Evolutionary conservation across 2,329 filamentous ascomycete species (phyloP), one percentile per base, ranked within the genome.

Genomic region (Salinomyces thailandicus): DNA sequence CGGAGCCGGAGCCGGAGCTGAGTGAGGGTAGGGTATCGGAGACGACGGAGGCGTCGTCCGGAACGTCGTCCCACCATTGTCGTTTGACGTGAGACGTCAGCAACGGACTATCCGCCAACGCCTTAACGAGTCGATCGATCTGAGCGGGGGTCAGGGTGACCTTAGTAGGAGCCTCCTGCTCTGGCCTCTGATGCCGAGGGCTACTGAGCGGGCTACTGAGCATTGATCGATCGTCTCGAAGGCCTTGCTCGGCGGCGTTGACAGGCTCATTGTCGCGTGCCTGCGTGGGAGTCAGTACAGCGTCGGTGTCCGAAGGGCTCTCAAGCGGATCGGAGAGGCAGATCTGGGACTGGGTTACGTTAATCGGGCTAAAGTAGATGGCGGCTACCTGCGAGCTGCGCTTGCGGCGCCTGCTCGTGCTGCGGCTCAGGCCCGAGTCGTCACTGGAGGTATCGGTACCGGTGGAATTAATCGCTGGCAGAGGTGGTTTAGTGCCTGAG

Each of bases 351-450:
- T 28, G 39, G 8, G 43, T 47, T 5, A 46, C 44, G 26, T 51
- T 44, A 24, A 44, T 47, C 2, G 51, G 50, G 3, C 45, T 47
- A 32, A 54, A 54, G 37, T 51, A 54, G 8, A 54, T 47, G 7
- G 51, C 49, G 15, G 36, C 35, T 15, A 33, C 32, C 12, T 39
- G 29, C 5, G 33, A 37, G 5, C 38, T 18, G 8, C 36, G 33
- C 9, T 26, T 7, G 12, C n/a, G 9, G 12, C 33, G 8, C 13
- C n/a, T 24, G 18, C 18, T 26, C 12, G 18, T 18, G 18, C 16
- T 33, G 9, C 18, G 16, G 11, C 11, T 17, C 12, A 18, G 15
- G 12, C 5, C 18, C 7, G 31, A 7, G n/a, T n/a, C n/a, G 8
- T 13, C 28, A n/a, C 15, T 16, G 11, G 15, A 12, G 35, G 14